phyloP scores from a whole-genome alignment of 1,139 yeast genomes.

The Yamadazyma epiphylla region DNA sequence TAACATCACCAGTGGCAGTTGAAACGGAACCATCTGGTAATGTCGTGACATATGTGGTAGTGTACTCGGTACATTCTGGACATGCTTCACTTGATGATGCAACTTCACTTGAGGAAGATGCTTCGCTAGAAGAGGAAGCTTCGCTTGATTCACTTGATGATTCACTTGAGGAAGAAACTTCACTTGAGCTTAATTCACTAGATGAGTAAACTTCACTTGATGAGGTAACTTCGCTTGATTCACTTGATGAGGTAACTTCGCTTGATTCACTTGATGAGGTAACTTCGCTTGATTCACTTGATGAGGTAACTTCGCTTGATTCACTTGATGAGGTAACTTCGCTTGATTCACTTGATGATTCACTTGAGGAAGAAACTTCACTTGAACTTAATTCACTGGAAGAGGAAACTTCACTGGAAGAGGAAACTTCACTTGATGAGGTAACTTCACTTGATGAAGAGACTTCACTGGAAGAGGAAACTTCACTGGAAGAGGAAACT shows the following conservation, averaged over 20 bases:
- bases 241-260: constrained; percentile 2
- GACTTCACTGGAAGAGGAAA: constrained; percentile 2
- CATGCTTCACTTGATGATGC: constrained; percentile 1
- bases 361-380: constrained; percentile 3
- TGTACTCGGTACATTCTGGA: constrained; percentile 12
- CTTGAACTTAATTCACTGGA: constrained; percentile 2
- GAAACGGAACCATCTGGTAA: constrained; percentile 9
- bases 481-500: constrained; percentile 3
- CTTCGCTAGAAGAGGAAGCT: constrained; percentile 1
- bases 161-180: constrained; percentile 4
- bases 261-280: constrained; percentile 2
- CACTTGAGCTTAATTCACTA: constrained; percentile 3
- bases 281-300: constrained; percentile 2
- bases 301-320: constrained; percentile 6
- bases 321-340: constrained; percentile 5
- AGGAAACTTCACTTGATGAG: background rate
- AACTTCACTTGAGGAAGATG: background rate
- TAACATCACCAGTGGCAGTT: constrained; percentile 10
- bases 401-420: constrained; percentile 4
- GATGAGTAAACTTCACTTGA: background rate
- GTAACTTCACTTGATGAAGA: background rate
- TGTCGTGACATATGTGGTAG: constrained; percentile 14
- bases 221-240: constrained; percentile 1
- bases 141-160: constrained; percentile 2
- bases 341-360: constrained; percentile 4